Conservation (phyloP, 1,139 yeast genomes). For the Protomyces lactucae-debilis region DNA sequence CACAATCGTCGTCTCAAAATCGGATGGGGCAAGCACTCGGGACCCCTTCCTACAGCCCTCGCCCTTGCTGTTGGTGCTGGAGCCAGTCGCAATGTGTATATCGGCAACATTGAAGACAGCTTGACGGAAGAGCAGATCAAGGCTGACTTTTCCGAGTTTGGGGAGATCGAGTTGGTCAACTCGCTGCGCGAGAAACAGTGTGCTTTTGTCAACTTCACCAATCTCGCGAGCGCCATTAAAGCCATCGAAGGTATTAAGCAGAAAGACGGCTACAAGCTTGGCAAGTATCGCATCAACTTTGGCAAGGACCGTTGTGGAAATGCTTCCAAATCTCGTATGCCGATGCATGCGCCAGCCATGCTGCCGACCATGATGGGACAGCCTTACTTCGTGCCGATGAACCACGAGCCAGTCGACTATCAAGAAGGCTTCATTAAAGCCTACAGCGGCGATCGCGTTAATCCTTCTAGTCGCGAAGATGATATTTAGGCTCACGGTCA, state of each 20-base stretch:
- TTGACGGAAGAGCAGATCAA: constrained; percentile 60
- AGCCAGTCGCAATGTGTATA: constrained; percentile 84
- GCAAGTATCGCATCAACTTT: constrained; percentile 62
- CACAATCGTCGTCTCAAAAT: constrained; percentile 77
- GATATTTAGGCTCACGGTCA: not conserved
- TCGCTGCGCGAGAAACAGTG: constrained; percentile 77
- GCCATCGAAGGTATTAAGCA: constrained; percentile 67
- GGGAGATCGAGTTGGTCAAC: constrained; percentile 92
- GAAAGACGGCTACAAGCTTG: constrained; percentile 42
- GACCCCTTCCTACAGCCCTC: constrained; percentile 76
- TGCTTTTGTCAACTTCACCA: constrained; percentile 87
- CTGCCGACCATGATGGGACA: not conserved
- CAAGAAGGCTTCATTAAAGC: not conserved
- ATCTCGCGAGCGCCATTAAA: constrained; percentile 77
- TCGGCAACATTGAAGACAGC: constrained; percentile 63
- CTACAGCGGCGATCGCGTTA: not conserved
- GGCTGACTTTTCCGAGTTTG: constrained; percentile 70
- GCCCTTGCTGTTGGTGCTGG: constrained; percentile 88
- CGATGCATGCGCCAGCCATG: not conserved
- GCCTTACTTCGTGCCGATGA: not conserved
- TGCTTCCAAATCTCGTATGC: not conserved
- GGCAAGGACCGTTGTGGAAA: constrained; percentile 80
- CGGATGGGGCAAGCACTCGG: constrained; percentile 96
- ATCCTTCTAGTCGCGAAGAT: not conserved
- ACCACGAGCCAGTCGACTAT: not conserved